phyloP scores from a whole-genome alignment of 495 filamentous ascomycete species.

The Aspergillus homomorphus region DNA sequence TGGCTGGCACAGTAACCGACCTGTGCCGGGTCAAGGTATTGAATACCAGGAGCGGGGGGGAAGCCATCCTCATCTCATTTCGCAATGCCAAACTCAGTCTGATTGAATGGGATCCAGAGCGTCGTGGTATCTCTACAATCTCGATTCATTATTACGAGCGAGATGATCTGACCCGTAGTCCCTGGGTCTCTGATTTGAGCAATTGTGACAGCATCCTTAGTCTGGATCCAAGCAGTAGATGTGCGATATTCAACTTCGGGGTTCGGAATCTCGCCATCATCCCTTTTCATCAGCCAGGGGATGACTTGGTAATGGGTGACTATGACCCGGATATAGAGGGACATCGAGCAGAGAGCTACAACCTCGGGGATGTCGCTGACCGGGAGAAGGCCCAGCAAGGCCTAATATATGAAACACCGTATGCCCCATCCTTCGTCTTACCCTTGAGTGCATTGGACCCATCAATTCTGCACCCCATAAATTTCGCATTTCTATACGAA shows the following conservation, averaged over 20 bases:
- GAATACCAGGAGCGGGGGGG: conserved; percentile 71
- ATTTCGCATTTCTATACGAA: conserved; percentile 90
- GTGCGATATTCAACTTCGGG: conserved; percentile 91
- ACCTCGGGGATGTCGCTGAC: conserved; percentile 11
- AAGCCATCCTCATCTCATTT: conserved; percentile 78
- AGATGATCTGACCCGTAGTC: conserved; percentile 74
- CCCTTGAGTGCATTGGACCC: conserved; percentile 84
- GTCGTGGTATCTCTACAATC: conserved; percentile 72
- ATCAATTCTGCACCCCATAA: conserved; percentile 78
- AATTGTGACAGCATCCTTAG: conserved; percentile 73
- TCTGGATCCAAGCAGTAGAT: conserved; percentile 87
- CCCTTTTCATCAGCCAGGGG: conserved; percentile 79
- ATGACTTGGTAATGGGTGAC: conserved; percentile 88
- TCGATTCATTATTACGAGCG: conserved; percentile 98
- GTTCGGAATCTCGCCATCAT: conserved; percentile 84
- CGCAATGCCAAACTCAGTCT: conserved; percentile 89
- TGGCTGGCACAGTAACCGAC: conserved; percentile 80
- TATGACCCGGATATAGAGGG: conserved; percentile 78
- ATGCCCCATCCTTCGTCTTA: conserved; percentile 86
- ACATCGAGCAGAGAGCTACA: conserved; percentile 26
- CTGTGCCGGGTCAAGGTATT: conserved; percentile 70
- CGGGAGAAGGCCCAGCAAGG: conserved; percentile 48
- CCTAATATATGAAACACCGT: conserved; percentile 65
- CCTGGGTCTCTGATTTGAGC: conserved; percentile 68
- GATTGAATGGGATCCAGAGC: conserved; percentile 89